Base-by-base conservation (phyloP, 352 stramenopile genomes). In the Globisporangium abappressorium region DNA sequence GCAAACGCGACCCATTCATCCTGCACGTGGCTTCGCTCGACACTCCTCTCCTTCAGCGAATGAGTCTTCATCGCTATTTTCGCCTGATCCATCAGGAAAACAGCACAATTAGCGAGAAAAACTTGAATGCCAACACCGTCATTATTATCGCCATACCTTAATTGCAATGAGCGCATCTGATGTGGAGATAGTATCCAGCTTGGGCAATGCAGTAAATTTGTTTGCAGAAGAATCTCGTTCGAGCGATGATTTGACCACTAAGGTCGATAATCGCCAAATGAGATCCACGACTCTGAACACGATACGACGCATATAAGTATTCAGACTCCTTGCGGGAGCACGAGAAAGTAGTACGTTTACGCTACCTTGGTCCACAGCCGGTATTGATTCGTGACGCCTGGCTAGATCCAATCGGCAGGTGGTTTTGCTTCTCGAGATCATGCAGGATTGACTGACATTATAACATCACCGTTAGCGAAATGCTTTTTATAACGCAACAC, bases 331-430 rank as follows among this genome's bases (percentile, higher is more conserved):
- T 12, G 26, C 14, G 41, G 2, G 5, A 20, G 11, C 3, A 47
- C 24, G 20, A 18, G 36, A n/a, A 18, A 62, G 14, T 15, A 38
- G 4, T 14, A 1, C 5, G 56, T 24, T 38, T 12, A 14, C 15
- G 62, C 9, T 43, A 89, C 80, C 80, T 67, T 55, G 76, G 78
- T 2, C 80, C 80, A 12, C 69, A 84, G 22, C 81, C 79, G 8
- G 81, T 81, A 58, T 79, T 85, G 20, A 85, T 77, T n/a, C 76
- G 54, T 0, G 79, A 89, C 18, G 74, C 73, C 43, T 89, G 81
- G 36, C 81, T 89, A 0, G 78, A 87, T 12, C 81, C 81, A 3
- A 85, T 15, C 4, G 80, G 77, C 7, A 89, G 53, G 2, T 75
- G 30, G 0, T 66, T 54, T 51, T 80, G 67, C 67, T 81, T 87